Evolutionary conservation across 2,329 filamentous ascomycete genomes (phyloP), one percentile per base, ranked within the genome.

Genomic region (Aspergillus neoniger): DNA sequence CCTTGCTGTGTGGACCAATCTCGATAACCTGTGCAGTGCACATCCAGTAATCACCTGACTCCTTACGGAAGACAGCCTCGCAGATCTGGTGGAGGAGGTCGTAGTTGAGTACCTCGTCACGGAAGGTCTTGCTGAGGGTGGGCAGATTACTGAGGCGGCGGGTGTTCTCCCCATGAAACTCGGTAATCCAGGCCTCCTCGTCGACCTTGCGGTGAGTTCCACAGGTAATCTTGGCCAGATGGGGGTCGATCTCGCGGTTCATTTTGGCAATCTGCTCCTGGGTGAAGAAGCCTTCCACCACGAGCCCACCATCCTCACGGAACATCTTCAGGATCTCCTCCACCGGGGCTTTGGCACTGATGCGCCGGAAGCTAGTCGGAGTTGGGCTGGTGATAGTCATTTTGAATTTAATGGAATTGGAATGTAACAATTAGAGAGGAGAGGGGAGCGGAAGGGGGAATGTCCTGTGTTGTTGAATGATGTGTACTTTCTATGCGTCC

Each of bases 1-100:
- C 53, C 39, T 59, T 47, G 47, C 59, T 61, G 9, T 55, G 56
- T 5, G 64, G 64, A 2, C 55, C 55, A 8, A 63, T 64, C 30
- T 66, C 38, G 23, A 66, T 57, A 14, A 66, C 51, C 38, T 62
- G 54, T 14, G 59, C 55, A 8, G 57, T 32, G 36, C 30, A 36
- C 54, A 64, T 55, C 64, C 64, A 66, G 54, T 66, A 66, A 15
- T 47, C 36, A 3, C 44, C 49, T 15, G 53, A 55, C 12, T 62
- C 54, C n/a, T 51, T 9, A n/a, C 32, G 32, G 28, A 62, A 62
- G 19, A 48, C 55, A 4, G 36, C 48, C 36, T 62, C 57, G 12
- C 48, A 23, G 14, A 64, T 19, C 7, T 23, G 36, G 30, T 62
- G 60, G 5, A 64, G 38, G 14, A 56, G 55, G 2, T 58, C 39